Evolutionary conservation across 1,284 basidiomycete genomes (phyloP).

Genomic region (Phaffia rhodozyma): DNA sequence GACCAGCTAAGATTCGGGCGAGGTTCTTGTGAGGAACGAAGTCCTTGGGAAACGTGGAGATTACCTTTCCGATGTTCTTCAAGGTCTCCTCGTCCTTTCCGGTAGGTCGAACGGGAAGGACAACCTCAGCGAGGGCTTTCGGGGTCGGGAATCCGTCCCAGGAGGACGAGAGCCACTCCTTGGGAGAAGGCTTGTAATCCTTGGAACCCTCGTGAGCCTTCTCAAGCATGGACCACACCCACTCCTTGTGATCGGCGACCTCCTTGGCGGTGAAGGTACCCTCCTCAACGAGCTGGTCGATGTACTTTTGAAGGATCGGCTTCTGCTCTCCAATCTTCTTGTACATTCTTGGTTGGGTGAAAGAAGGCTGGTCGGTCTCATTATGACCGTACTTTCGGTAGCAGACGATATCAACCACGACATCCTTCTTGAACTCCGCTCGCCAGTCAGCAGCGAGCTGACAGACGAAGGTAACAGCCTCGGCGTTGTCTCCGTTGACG

Average conservation of each 20-base stretch:
- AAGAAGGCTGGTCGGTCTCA: constrained; percentile 97
- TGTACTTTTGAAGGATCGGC: constrained; percentile 82
- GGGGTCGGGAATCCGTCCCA: constrained; percentile 99
- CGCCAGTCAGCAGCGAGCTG: constrained; percentile 97
- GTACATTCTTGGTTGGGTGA: constrained; percentile 99
- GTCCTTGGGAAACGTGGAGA: constrained; percentile 70
- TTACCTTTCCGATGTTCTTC: constrained; percentile 70
- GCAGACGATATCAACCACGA: constrained; percentile 96
- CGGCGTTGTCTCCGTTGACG: constrained; percentile 97
- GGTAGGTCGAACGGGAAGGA: constrained; percentile 77
- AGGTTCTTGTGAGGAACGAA: constrained; percentile 91
- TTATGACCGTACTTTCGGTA: constrained; percentile 99
- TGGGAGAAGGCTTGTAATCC: constrained; percentile 83
- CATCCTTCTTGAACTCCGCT: constrained; percentile 97
- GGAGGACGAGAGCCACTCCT: constrained; percentile 94
- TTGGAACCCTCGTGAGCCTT: constrained; percentile 80
- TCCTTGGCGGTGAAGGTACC: constrained; percentile 91
- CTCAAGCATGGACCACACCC: constrained; percentile 99
- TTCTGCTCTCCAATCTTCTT: constrained; percentile 91
- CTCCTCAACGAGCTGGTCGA: constrained; percentile 78
- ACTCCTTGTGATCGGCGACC: constrained; percentile 96
- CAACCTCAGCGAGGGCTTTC: constrained; percentile 83
- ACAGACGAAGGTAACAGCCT: constrained; percentile 96
- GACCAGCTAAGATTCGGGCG: constrained; percentile 73
- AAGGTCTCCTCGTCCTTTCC: constrained; percentile 69